A percentile compares a stretch with the other conserved stretches of the same genome.
Conservation (phyloP, 139 green algal species). For the Astrephomene gubernaculifera region DNA sequence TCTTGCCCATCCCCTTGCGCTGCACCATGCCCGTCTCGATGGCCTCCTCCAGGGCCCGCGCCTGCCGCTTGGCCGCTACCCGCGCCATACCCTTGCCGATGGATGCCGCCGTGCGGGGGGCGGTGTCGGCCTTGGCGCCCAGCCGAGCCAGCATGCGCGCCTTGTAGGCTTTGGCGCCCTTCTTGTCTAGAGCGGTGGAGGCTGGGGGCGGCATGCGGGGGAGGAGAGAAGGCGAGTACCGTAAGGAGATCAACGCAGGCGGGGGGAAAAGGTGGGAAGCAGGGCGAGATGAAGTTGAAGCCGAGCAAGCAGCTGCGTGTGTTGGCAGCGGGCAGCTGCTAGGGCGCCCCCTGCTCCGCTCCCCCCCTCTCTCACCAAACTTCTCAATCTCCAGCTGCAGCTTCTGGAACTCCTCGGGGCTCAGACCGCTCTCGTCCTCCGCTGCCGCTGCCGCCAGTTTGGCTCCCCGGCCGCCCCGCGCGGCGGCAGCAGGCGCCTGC, state of each 20-base stretch:
- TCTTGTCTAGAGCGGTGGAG: slow-evolving; percentile 70
- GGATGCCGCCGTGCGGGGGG: slow-evolving; percentile 49
- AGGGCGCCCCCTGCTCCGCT: too few relatives aligned
- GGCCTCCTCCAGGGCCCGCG: slow-evolving; percentile 70
- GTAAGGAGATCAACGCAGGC: too few relatives aligned
- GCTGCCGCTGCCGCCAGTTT: background rate
- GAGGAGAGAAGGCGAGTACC: too few relatives aligned
- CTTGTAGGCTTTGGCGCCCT: slow-evolving; percentile 65
- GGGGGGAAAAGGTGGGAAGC: too few relatives aligned
- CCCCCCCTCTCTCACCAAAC: slow-evolving; percentile 63
- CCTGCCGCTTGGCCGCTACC: slow-evolving; percentile 58
- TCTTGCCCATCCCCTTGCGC: slow-evolving; percentile 70
- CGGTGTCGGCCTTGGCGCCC: slow-evolving; percentile 65
- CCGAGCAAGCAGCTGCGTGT: too few relatives aligned
- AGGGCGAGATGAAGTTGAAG: too few relatives aligned
- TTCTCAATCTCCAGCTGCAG: slow-evolving; percentile 71
- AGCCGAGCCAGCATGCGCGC: slow-evolving; percentile 62
- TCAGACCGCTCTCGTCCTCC: slow-evolving; percentile 37
- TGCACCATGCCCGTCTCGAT: slow-evolving; percentile 75
- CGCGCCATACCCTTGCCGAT: slow-evolving; percentile 66
- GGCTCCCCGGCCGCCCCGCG: background rate
- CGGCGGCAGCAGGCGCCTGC: background rate
- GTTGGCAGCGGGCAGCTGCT: too few relatives aligned
- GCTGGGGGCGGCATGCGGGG: slow-evolving; percentile 46
- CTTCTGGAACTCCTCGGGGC: slow-evolving; percentile 60